These are phyloP conservation scores for Isoetes taiwanensis DNA, from an alignment of 75 land plant species.

Conservation along the genomic window DNA sequence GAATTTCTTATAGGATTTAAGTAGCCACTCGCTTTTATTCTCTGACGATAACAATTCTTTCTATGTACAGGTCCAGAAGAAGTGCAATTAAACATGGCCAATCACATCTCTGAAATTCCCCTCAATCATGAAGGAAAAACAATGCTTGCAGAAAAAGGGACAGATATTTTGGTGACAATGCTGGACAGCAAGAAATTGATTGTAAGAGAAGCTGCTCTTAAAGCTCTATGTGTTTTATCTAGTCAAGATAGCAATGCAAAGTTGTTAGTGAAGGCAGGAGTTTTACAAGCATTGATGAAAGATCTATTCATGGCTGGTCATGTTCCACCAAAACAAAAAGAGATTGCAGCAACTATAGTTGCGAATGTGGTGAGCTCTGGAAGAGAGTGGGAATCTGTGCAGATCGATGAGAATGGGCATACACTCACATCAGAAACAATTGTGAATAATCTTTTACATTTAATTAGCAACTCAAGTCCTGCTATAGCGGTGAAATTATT, in stretches of 20 bases:
- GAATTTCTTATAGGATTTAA: too few relatives aligned
- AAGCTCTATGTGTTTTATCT: slow-evolving; percentile 73
- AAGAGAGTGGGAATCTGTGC: slow-evolving; percentile 43
- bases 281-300: slow-evolving; percentile 70
- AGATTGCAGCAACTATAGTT: slow-evolving; percentile 83
- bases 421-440: slow-evolving; percentile 77
- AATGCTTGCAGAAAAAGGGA: slow-evolving; percentile 45
- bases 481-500: slow-evolving; percentile 84
- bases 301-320: slow-evolving; percentile 79
- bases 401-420: slow-evolving; percentile 47
- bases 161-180: slow-evolving; percentile 45
- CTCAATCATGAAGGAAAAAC: slow-evolving; percentile 69
- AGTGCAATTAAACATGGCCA: slow-evolving; percentile 77
- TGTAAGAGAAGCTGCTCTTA: slow-evolving; percentile 60
- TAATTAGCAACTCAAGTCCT: slow-evolving; percentile 96
- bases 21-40: too few relatives aligned
- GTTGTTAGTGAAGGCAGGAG: slow-evolving; percentile 60
- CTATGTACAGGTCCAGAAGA: slow-evolving; percentile 85
- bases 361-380: slow-evolving; percentile 76
- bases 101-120: slow-evolving; percentile 51
- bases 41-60: too few relatives aligned
- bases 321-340: slow-evolving; percentile 73
- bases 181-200: slow-evolving; percentile 43
- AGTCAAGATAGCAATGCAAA: slow-evolving; percentile 56
- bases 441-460: slow-evolving; percentile 67